Base-by-base conservation (phyloP, 1,139 yeast genomes). In the Hemisphaericaspora xylanilytica region DNA sequence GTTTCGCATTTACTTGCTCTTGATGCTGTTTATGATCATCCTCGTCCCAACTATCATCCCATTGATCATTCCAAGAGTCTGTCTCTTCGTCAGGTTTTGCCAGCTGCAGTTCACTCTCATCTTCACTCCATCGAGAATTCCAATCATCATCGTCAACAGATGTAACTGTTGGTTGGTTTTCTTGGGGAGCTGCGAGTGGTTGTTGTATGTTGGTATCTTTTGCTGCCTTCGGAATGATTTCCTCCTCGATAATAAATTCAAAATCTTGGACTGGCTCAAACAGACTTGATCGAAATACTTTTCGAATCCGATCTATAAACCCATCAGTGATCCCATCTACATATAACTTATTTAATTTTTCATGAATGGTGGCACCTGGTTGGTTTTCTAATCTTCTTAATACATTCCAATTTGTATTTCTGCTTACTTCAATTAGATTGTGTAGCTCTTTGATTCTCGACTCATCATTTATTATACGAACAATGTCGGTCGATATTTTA, bases 321-420 rank as follows among this genome's bases (percentile, higher is more conserved):
- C 52, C 54, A 40, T 64, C 65, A 13, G 56, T 41, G 8, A 60
- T 38, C 67, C 71, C 65, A 36, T 65, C 61, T 28, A 50, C 41
- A 42, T 65, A 58, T 29, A 67, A 51, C 11, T 47, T 48, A 31
- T 61, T 51, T 41, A 68, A 56, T 34, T 57, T 55, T 10, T 55
- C 59, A 25, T 51, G 45, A 17, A 59, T 43, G 7, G 47, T 35
- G 28, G 24, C 32, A 15, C 31, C 31, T 18, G 21, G 32, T n/a
- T 29, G 32, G 12, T 29, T 29, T 47, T 22, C 38, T 40, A 58
- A 56, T 11, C 55, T 51, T 11, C 53, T 43, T 13, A 63, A 44
- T 1, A 68, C 48, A 33, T 53, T 51, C 75, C 75, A 69, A 25
- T 56, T 48, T 1, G 60, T 51, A 4, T 45, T 41, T 29, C 47